phyloP scores from a whole-genome alignment of 129 eudicot genomes.

The Helichrysum umbraculigerum region DNA sequence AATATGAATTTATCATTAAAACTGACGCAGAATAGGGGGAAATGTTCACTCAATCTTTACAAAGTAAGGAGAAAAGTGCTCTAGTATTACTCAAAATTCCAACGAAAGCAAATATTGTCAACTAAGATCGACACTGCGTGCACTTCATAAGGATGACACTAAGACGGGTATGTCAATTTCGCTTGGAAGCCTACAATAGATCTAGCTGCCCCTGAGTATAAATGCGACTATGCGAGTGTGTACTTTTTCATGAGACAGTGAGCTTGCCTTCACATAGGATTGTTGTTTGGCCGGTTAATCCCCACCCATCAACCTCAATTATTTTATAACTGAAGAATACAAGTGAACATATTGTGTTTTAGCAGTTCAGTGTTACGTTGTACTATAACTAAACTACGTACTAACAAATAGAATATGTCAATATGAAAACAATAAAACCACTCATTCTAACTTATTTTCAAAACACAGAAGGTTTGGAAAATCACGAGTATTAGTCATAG shows the following conservation, averaged over 20 bases:
- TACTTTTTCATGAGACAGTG: background rate
- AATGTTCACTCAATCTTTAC: conserved; percentile 15
- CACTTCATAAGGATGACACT: conserved; percentile 3
- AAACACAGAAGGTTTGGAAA: background rate
- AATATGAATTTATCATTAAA: background rate
- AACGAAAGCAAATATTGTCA: background rate
- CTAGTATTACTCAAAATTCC: conserved; percentile 10
- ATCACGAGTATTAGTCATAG: background rate
- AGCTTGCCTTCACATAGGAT: conserved; percentile 1
- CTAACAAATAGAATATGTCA: conserved; percentile 1
- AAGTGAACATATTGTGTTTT: too few relatives aligned
- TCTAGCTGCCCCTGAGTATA: conserved; percentile 4
- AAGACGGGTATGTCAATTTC: background rate
- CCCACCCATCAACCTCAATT: conserved; percentile 15
- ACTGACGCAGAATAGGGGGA: conserved; percentile 6
- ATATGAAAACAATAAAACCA: conserved; percentile 8
- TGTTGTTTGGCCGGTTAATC: background rate
- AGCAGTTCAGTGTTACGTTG: too few relatives aligned
- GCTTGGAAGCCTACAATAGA: conserved; percentile 6
- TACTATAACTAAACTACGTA: background rate
- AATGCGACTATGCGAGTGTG: conserved; percentile 1
- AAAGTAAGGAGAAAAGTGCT: background rate
- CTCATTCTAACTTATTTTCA: too few relatives aligned
- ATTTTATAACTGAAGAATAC: background rate
- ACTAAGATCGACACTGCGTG: conserved; percentile 9